Evolutionary conservation across 495 filamentous ascomycete species (phyloP).

Genomic region (Penicillium waksmanii): DNA sequence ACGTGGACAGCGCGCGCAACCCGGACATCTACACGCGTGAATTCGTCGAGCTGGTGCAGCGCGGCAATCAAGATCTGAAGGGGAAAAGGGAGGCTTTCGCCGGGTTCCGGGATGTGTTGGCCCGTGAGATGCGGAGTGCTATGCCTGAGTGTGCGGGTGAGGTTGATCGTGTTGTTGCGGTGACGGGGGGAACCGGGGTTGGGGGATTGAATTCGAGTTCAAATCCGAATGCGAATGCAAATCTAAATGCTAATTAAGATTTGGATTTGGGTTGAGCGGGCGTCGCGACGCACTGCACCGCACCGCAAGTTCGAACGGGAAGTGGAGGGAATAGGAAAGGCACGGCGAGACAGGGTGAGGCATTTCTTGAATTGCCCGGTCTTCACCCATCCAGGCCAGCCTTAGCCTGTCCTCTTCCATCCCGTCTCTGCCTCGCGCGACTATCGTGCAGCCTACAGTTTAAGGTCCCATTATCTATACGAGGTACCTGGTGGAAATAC

Average conservation of each 20-base stretch:
- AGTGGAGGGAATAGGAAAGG: too few relatives aligned
- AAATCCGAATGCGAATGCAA: background rate
- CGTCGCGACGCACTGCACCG: background rate
- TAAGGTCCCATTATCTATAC: background rate
- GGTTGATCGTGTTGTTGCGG: conserved; percentile 62
- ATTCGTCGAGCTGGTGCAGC: conserved; percentile 89
- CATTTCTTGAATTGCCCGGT: too few relatives aligned
- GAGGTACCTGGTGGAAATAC: background rate
- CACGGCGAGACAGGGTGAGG: too few relatives aligned
- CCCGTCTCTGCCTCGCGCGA: too few relatives aligned
- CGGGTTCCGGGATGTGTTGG: conserved; percentile 79
- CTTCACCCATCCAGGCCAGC: too few relatives aligned
- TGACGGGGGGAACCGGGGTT: conserved; percentile 33
- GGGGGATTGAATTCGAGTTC: background rate
- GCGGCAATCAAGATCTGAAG: conserved; percentile 80
- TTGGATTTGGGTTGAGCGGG: too few relatives aligned
- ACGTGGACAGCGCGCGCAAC: conserved; percentile 92
- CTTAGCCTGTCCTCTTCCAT: too few relatives aligned
- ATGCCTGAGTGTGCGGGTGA: conserved; percentile 78
- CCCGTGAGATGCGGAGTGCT: conserved; percentile 72
- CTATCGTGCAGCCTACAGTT: too few relatives aligned
- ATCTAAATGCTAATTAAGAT: too few relatives aligned
- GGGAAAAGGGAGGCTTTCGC: conserved; percentile 84
- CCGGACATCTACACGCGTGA: conserved; percentile 98
- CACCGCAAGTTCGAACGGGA: background rate